Evolutionary conservation across 164 flowering plant species (phyloP), one percentile per base, ranked within the genome.

Genomic region (Liriodendron chinense): DNA sequence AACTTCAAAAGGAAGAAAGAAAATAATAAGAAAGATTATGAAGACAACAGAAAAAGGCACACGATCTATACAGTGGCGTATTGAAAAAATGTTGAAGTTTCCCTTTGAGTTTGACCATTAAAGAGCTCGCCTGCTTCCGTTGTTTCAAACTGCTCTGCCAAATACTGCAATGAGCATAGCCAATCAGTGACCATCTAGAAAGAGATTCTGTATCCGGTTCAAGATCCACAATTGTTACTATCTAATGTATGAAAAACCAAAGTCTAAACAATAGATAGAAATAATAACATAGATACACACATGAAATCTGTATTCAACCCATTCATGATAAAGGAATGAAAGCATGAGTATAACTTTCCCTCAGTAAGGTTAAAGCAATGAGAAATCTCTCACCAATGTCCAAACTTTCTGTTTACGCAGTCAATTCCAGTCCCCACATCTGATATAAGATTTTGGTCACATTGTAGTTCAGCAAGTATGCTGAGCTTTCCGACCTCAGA

Each of bases 341-440:
- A 34, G 43, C 43, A 22, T 23, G 24, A 12, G 20, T 67, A 26
- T 12, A 67, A 47, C n/a, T 24, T 23, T 14, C n/a, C 69, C 28
- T 13, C 0, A 66, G 47, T 13, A 66, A 64, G 24, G 47, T 34
- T 28, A 70, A 72, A 65, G 0, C 18, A 68, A 70, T 43, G 47
- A 75, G 6, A 59, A 21, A 8, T 34, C 67, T 56, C 83, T 84
- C 88, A 93, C 96, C 91, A 81, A 61, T 80, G 87, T 66, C 90
- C 89, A 74, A 90, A 65, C 82, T 91, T 92, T 83, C 92, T 91
- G 77, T 84, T 89, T 14, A 80, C 50, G 68, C 87, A 84, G 70
- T 71, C 75, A 70, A 75, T 59, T 79, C 81, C 90, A 79, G 75
- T 12, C 26, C 79, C 70, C 67, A 69, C 59, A 76, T 69, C 57